Base-by-base conservation (phyloP, 2,329 filamentous ascomycete species). In the Arthroderma uncinatum region DNA sequence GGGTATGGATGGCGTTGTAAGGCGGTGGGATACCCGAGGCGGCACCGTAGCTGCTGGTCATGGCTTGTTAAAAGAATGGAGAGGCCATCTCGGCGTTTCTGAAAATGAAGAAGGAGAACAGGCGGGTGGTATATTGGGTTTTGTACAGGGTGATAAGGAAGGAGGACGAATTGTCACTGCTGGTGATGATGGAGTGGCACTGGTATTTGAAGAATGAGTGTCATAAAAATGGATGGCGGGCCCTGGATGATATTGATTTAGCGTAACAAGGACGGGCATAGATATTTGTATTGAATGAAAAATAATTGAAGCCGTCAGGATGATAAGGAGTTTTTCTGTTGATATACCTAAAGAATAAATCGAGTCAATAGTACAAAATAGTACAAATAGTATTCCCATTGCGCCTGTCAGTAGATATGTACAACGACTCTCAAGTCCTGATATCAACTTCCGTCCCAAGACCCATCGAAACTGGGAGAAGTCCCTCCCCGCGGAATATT, bases 1-100 rank as follows among this genome's bases (percentile, higher is more conserved):
- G 63, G 93, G 93, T 7, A 89, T 96, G 79, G 93, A 98, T 66
- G 92, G 93, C 16, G 89, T 91, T 0, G 82, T 98, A 19, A 79
- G 89, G 66, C 78, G 91, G 59, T 98, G 93, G 93, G 92, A 98
- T 72, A 78, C 82, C 4, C 73, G 84, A 47, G 85, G 84, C 56
- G 84, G 85, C 6, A 87, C 83, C 1, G 79, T 80, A 0, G 81
- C 81, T 0, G 82, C 82, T 1, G 82, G 79, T 7, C 82, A 83
- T 55, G 90, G 89, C 0, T 74, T 95, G 55, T 74, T 89, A 23
- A 86, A 84, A 62, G 91, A 96, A 73, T 97, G 91, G 91, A 89
- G 80, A 71, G 93, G 93, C 0, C 93, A 98, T 70, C 58, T 71
- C 59, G 70, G 67, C 19, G 61, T 71, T 21, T 64, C 65, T 1